Conservation (phyloP, 176 grass and related monocot species). For the Raddia distichophylla region DNA sequence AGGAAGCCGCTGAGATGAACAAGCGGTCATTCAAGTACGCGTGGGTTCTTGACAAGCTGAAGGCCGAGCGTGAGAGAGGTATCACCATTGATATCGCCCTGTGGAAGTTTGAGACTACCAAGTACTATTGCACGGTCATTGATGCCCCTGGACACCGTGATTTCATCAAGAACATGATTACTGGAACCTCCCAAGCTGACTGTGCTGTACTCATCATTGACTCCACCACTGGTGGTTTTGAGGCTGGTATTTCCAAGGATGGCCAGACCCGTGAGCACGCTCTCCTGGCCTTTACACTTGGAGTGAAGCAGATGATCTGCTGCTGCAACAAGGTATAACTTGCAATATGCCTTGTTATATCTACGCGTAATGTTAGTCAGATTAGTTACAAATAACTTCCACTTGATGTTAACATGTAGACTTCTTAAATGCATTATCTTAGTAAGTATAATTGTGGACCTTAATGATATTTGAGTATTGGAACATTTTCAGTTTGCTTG, state of each 20-base stretch:
- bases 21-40: conserved; percentile 87
- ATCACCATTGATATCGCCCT: conserved; percentile 83
- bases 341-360: not conserved
- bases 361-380: no score
- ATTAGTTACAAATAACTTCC: no score
- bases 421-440: no score
- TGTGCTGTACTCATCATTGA: conserved; percentile 84
- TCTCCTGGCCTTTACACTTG: conserved; percentile 83
- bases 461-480: no score
- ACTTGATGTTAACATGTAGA: not conserved
- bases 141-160: conserved; percentile 85
- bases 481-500: no score
- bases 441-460: no score
- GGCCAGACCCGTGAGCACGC: conserved; percentile 84
- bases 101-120: conserved; percentile 82
- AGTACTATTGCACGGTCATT: conserved; percentile 73
- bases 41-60: conserved; percentile 92
- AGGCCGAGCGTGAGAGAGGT: conserved; percentile 81
- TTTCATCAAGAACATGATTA: conserved; percentile 95
- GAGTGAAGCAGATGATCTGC: conserved; percentile 88
- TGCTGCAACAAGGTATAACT: conserved; percentile 86
- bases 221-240: conserved; percentile 90
- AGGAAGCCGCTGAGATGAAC: conserved; percentile 83
- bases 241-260: conserved; percentile 88
- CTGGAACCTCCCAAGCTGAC: conserved; percentile 82